Conservation (phyloP, 176 grass and related monocot species). For the Dendrocalamus sinicus region DNA sequence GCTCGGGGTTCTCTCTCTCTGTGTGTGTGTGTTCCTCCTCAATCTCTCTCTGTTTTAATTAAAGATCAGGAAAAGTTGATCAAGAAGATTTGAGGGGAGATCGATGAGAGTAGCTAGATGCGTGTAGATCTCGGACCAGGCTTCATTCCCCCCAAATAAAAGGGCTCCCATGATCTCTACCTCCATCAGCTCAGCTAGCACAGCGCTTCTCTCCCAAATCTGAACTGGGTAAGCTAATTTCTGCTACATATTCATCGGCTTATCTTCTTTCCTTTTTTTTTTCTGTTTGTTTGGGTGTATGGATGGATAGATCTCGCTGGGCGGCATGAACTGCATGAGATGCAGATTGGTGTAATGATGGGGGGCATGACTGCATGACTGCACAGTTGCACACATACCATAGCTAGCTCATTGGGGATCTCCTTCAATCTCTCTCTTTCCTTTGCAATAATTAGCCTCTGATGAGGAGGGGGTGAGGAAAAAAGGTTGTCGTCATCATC, state of each 20-base stretch:
- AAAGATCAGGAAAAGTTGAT: slow-evolving; percentile 1
- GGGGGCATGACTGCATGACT: slow-evolving; percentile 51
- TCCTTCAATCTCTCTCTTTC: neutral
- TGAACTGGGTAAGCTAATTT: slow-evolving; percentile 19
- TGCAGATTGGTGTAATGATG: slow-evolving; percentile 73
- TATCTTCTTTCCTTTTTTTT: neutral
- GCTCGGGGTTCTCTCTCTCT: slow-evolving; percentile 53
- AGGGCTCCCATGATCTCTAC: slow-evolving; percentile 46
- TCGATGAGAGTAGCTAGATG: slow-evolving; percentile 4
- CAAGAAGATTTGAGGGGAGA: neutral
- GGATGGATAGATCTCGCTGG: slow-evolving; percentile 17
- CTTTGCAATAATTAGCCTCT: slow-evolving; percentile 52
- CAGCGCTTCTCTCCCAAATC: slow-evolving; percentile 11
- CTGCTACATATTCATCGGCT: neutral
- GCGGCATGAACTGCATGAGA: slow-evolving; percentile 56
- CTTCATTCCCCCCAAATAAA: slow-evolving; percentile 87
- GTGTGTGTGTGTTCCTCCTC: neutral
- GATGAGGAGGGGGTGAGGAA: slow-evolving; percentile 32
- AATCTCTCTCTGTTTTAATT: neutral
- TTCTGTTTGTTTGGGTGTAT: slow-evolving; percentile 3
- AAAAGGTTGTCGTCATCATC: slow-evolving; percentile 44
- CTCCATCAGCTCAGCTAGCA: neutral
- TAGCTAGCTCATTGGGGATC: slow-evolving; percentile 34
- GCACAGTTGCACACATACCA: slow-evolving; percentile 40
- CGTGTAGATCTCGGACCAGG: slow-evolving; percentile 83